Evolutionary conservation across 2,329 filamentous ascomycete genomes (phyloP).

Genomic region (Colletotrichum sansevieriae): DNA sequence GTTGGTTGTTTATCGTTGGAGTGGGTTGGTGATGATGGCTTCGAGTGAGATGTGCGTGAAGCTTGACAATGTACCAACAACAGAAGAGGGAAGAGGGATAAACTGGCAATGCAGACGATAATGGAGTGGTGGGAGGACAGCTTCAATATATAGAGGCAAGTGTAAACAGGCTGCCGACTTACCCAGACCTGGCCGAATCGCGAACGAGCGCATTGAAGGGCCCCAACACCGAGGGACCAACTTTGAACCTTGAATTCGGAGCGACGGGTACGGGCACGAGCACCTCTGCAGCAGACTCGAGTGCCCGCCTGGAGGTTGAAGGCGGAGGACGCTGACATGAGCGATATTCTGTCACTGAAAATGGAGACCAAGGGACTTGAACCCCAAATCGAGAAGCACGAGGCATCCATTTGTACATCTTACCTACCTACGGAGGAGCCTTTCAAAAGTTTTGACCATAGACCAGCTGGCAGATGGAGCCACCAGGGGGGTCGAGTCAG

Average conservation of each 20-base stretch:
- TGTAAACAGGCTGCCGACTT: conserved; percentile 17
- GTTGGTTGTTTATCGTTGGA: too few species aligned
- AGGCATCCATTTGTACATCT: conserved; percentile 22
- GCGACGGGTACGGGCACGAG: too few species aligned
- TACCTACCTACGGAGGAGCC: too few species aligned
- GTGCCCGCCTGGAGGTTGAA: background rate
- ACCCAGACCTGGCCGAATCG: conserved; percentile 23
- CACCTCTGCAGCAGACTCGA: conserved; percentile 14
- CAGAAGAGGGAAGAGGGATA: background rate
- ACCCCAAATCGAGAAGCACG: background rate
- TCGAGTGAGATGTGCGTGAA: background rate
- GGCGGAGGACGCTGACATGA: conserved; percentile 22
- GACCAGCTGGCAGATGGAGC: too few species aligned
- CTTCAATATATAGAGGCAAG: conserved; percentile 22
- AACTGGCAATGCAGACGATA: background rate
- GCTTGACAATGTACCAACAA: background rate
- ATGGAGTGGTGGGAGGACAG: background rate
- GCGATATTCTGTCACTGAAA: conserved; percentile 27
- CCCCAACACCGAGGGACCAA: conserved; percentile 4
- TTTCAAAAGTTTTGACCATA: too few species aligned
- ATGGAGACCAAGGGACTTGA: conserved; percentile 1
- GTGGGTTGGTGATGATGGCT: background rate
- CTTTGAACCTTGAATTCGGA: conserved; percentile 22
- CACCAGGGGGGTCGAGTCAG: too few species aligned
- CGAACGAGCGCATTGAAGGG: conserved; percentile 8